Evolutionary conservation across 345 rosid genomes (phyloP).

Genomic region (Gossypium mustelinum): DNA sequence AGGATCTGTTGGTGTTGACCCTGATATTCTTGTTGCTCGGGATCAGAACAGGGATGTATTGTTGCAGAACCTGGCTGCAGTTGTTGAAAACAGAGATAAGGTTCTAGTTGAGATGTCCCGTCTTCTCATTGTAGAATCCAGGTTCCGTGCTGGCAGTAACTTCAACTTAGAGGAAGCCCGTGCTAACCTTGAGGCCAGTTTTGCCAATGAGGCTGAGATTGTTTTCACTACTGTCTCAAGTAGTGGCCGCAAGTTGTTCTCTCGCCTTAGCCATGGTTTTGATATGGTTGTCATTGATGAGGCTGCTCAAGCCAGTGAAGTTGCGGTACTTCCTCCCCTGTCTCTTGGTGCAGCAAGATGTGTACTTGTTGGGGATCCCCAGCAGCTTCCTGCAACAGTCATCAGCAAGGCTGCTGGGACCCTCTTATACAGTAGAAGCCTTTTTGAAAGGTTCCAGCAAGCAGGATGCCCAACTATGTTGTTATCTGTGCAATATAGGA

Average conservation of each 20-base stretch:
- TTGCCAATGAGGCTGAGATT: conserved; percentile 98
- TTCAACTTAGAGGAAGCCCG: conserved; percentile 98
- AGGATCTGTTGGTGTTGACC: conserved; percentile 97
- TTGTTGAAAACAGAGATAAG: conserved; percentile 91
- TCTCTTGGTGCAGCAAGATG: conserved; percentile 95
- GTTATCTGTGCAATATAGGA: conserved; percentile 92
- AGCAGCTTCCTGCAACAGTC: conserved; percentile 99
- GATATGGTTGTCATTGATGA: conserved; percentile 99
- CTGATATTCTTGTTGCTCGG: conserved; percentile 81
- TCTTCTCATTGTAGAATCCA: conserved; percentile 73
- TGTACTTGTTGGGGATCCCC: conserved; percentile 99
- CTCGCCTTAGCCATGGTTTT: conserved; percentile 96
- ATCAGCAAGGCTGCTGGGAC: conserved; percentile 99
- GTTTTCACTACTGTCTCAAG: conserved; percentile 98
- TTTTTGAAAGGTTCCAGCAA: conserved; percentile 95
- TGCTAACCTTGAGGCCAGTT: conserved; percentile 94
- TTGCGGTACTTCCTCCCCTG: conserved; percentile 91
- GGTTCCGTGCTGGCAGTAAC: conserved; percentile 71
- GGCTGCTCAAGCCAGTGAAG: conserved; percentile 99
- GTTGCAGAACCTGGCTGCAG: conserved; percentile 90
- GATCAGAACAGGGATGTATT: conserved; percentile 83
- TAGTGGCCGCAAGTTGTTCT: conserved; percentile 94
- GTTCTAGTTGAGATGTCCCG: conserved; percentile 97
- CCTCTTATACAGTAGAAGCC: conserved; percentile 88
- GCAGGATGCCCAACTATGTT: conserved; percentile 97